Base-by-base conservation (phyloP, 2,329 filamentous ascomycete species). In the Metarhizium anisopliae region DNA sequence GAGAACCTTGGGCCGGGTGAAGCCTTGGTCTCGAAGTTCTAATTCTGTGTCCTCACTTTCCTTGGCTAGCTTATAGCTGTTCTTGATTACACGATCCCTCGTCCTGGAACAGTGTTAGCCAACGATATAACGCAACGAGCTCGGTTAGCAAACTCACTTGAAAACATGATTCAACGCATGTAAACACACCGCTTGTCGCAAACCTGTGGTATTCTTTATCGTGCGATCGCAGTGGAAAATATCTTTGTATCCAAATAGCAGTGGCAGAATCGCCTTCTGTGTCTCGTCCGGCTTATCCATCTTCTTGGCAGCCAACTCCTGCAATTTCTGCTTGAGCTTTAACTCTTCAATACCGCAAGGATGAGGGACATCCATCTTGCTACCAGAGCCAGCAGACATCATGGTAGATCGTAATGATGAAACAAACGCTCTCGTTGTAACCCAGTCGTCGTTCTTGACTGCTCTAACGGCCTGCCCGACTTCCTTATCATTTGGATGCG, bases 121-220 rank as follows among this genome's bases (percentile, higher is more conserved):
- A 14, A 30, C 20, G 2, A 4, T 3, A 10, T 4, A 35, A 5
- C 43, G 25, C 47, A 5, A 13, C 5, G 43, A 14, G 32, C 50
- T 10, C 10, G 6, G 18, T 45, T 16, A 29, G 18, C 11, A n/a
- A 29, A 66, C 80, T 68, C 68, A 85, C 82, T 96, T 96, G 71
- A 95, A 85, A 45, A 97, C 78, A 67, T 97, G 94, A 68, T 97
- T 97, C 13, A 97, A 76, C 2, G 87, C 86, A 70, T 99, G 94
- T 1, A 96, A 76, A 62, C 88, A 90, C 16, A 84, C 78, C 53
- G 96, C 74, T 45, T 85, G 83, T 52, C 90, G 84, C 51, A 97
- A 68, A 4, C 77, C 79, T 25, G 80, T 75, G 0, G 89, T 82
- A 66, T 93, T 94, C 16, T 78, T 74, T 2, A 85, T 71, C 0